Evolutionary conservation across 768 basidiomycete genomes (phyloP).

Genomic region (Mycena olivaceomarginata): DNA sequence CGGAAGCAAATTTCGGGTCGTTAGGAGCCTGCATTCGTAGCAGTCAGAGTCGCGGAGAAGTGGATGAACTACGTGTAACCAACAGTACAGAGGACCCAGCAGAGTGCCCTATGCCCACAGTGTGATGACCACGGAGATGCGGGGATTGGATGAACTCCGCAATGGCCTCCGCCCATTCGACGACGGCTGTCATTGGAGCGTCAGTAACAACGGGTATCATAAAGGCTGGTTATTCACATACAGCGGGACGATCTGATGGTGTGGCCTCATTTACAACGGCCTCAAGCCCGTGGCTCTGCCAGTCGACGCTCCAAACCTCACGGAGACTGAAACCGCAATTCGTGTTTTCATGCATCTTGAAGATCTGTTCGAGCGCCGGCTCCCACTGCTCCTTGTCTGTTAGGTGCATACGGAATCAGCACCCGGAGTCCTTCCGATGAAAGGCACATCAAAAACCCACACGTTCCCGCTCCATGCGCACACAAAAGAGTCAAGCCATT

Average conservation of each 20-base stretch:
- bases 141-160: conserved; percentile 1
- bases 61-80: background rate
- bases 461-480: background rate
- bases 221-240: background rate
- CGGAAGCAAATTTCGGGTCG: background rate
- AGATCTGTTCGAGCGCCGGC: too few species aligned
- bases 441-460: background rate
- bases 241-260: background rate
- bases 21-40: background rate
- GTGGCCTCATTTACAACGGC: background rate
- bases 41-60: background rate
- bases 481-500: background rate
- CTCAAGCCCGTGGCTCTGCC: too few species aligned
- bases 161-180: background rate
- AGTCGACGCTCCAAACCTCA: too few species aligned
- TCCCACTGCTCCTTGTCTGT: too few species aligned
- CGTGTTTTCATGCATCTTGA: too few species aligned
- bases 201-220: background rate
- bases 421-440: too few species aligned
- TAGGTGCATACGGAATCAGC: too few species aligned
- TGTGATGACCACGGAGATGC: background rate
- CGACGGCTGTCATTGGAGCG: background rate
- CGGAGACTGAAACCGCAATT: too few species aligned
- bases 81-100: background rate
- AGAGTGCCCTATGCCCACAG: background rate